phyloP scores from a whole-genome alignment of 257 asterid species.

The Coffea eugenioides region DNA sequence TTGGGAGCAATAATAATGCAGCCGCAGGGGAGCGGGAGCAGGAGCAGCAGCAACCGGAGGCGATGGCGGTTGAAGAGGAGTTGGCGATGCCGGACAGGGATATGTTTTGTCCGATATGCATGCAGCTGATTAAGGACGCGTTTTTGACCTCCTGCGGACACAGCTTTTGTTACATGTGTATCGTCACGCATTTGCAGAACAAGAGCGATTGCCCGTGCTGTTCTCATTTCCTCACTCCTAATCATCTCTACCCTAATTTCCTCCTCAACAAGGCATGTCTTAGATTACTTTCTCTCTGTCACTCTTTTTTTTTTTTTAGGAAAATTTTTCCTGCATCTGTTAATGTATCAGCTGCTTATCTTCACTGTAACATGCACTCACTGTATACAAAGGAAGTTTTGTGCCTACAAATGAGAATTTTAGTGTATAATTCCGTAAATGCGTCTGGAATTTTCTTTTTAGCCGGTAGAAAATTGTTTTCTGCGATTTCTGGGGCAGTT shows the following conservation, averaged over 20 bases:
- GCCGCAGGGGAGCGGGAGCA: constrained; percentile 21
- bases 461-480: too few species aligned
- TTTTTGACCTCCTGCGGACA: constrained; percentile 87
- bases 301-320: neutral
- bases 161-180: constrained; percentile 90
- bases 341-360: too few species aligned
- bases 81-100: constrained; percentile 51
- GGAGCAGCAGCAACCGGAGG: constrained; percentile 4
- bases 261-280: constrained; percentile 75
- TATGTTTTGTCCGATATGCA: constrained; percentile 86
- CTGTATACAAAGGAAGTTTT: too few species aligned
- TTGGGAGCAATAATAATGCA: neutral
- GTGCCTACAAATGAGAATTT: too few species aligned
- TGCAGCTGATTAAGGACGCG: constrained; percentile 87
- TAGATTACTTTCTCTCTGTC: neutral
- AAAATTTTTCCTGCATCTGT: too few species aligned
- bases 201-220: constrained; percentile 94
- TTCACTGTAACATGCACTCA: too few species aligned
- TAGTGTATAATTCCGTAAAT: too few species aligned
- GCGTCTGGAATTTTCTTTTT: too few species aligned
- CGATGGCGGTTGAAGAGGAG: constrained; percentile 28
- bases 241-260: constrained; percentile 78
- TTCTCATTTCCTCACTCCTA: constrained; percentile 64
- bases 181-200: constrained; percentile 74
- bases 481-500: too few species aligned